phyloP scores from a whole-genome alignment of 805 yeast genomes.

The Metschnikowia orientalis region DNA sequence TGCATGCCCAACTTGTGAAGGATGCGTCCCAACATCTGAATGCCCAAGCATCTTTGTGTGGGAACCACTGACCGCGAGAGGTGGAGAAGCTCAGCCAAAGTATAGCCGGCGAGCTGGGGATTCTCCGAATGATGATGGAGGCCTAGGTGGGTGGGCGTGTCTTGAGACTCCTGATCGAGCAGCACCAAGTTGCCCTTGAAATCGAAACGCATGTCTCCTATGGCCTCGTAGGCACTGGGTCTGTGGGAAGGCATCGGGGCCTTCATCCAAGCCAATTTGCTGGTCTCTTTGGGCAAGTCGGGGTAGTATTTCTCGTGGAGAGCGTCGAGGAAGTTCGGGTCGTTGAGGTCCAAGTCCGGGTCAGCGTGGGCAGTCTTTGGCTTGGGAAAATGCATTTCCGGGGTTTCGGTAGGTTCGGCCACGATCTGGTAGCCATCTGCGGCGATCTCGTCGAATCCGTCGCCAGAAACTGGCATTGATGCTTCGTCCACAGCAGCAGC shows the following conservation, averaged over 20 bases:
- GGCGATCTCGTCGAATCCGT: conserved; percentile 39
- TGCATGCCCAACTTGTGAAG: conserved; percentile 72
- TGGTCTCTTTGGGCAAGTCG: conserved; percentile 77
- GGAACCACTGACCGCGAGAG: conserved; percentile 73
- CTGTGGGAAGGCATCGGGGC: conserved; percentile 47
- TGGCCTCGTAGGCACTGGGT: conserved; percentile 45
- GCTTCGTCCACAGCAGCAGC: conserved; percentile 21
- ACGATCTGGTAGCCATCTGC: conserved; percentile 40
- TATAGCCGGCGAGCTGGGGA: conserved; percentile 90
- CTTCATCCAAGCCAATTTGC: conserved; percentile 89
- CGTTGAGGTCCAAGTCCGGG: conserved; percentile 56
- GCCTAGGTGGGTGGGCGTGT: conserved; percentile 57
- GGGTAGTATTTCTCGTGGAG: conserved; percentile 86
- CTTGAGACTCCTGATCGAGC: conserved; percentile 26
- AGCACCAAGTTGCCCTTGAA: conserved; percentile 75
- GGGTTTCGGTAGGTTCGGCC: conserved; percentile 38
- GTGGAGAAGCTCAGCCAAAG: conserved; percentile 76
- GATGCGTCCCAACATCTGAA: conserved; percentile 82
- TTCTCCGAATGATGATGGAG: conserved; percentile 89
- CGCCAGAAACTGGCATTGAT: too few species aligned
- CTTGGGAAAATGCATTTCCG: conserved; percentile 62
- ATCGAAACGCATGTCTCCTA: conserved; percentile 78
- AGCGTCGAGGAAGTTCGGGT: conserved; percentile 73
- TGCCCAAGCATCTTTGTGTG: conserved; percentile 82
- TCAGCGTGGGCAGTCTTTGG: conserved; percentile 34